These are phyloP conservation scores for Heimioporus sp. DNA, from an alignment of 768 basidiomycete genomes.

Conservation along the genomic window DNA sequence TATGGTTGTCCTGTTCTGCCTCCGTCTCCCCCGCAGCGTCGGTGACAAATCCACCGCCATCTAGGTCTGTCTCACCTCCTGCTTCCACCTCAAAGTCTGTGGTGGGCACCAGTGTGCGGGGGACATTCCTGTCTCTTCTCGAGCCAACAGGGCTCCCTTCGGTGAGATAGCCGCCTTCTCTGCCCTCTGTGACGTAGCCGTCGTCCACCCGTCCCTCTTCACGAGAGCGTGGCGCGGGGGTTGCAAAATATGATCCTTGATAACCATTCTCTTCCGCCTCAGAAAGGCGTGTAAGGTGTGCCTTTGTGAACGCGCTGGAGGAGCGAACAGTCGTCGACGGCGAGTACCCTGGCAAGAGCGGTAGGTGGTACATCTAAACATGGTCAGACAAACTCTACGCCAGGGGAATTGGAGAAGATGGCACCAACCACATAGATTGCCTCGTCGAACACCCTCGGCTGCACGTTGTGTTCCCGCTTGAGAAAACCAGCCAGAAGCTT, in stretches of 20 bases:
- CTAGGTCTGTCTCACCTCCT: slow-evolving; percentile 8
- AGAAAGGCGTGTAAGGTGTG: slow-evolving; percentile 66
- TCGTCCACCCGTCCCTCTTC: slow-evolving; percentile 21
- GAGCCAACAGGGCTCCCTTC: slow-evolving; percentile 20
- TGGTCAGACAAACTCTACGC: not conserved
- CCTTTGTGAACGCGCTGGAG: slow-evolving; percentile 59
- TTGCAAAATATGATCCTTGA: slow-evolving; percentile 77
- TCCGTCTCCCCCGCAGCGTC: slow-evolving; percentile 15
- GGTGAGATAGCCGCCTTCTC: slow-evolving; percentile 63
- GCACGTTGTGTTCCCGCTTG: slow-evolving; percentile 92
- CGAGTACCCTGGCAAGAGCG: slow-evolving; percentile 88
- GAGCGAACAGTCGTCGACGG: slow-evolving; percentile 85
- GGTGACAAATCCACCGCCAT: slow-evolving; percentile 11
- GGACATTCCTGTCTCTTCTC: slow-evolving; percentile 3
- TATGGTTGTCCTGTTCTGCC: slow-evolving; percentile 5
- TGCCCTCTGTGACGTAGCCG: slow-evolving; percentile 24
- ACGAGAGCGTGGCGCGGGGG: slow-evolving; percentile 14
- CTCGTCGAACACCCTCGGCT: slow-evolving; percentile 86
- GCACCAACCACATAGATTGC: slow-evolving; percentile 83
- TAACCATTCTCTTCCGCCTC: slow-evolving; percentile 91
- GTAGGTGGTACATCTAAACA: slow-evolving; percentile 83
- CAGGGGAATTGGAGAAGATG: not conserved
- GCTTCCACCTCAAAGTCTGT: slow-evolving; percentile 9
- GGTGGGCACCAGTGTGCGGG: not conserved
- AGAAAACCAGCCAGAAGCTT: slow-evolving; percentile 81